These are phyloP conservation scores for Dispira parvispora DNA, from an alignment of 192 early-diverging fungal genomes.

Conservation along the genomic window DNA sequence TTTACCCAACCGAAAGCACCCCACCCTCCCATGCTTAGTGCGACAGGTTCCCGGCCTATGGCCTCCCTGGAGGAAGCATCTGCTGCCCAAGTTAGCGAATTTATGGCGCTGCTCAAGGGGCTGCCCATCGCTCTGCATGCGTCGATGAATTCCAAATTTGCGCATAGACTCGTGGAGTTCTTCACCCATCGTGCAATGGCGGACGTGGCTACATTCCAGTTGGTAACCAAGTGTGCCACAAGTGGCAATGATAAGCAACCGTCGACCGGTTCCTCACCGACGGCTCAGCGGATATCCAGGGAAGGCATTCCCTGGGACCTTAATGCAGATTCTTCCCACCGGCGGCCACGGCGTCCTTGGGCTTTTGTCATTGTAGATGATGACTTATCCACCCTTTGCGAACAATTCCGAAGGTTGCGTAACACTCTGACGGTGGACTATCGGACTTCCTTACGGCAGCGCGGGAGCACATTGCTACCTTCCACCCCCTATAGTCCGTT, in stretches of 20 bases:
- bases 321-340: background rate
- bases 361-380: constrained; percentile 8
- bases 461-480: background rate
- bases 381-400: background rate
- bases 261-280: background rate
- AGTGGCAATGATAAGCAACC: background rate
- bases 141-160: background rate
- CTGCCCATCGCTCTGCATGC: background rate
- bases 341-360: background rate
- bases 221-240: background rate
- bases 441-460: background rate
- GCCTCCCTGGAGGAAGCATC: background rate
- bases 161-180: background rate
- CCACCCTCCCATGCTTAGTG: background rate
- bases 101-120: background rate
- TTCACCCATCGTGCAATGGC: background rate
- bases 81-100: background rate
- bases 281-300: background rate
- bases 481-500: background rate
- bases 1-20: background rate
- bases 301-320: background rate
- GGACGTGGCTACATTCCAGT: background rate
- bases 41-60: background rate
- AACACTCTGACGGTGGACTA: constrained; percentile 6
- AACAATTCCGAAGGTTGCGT: background rate